Evolutionary conservation across 1,139 yeast species (phyloP), one percentile per base, ranked within the genome.

Genomic region (Pichia sp.): DNA sequence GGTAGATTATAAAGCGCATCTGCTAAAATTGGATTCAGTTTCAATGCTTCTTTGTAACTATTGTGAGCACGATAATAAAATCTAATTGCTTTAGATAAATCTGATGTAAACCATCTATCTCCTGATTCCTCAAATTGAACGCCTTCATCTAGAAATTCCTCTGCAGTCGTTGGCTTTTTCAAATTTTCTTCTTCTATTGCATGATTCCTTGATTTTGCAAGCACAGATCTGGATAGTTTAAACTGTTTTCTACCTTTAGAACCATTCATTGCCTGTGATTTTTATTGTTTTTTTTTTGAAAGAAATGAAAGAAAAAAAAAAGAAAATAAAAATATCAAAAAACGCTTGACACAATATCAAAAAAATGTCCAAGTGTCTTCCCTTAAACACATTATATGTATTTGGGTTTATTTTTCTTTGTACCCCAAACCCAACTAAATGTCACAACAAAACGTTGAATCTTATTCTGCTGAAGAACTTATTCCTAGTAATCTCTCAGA

Each of bases 101-200:
- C 82, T 0, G 81, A 75, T 0, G 77, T 72, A 20, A 74, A 61
- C 82, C 82, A 78, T 47, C 82, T 62, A 55, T 78, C 83, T 0
- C 81, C 83, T 12, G 74, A 72, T 52, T 77, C 82, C 56, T 78
- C 83, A 44, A 73, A 76, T 12, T 62, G 61, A 1, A 76, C 66
- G 0, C 76, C 82, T 48, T 66, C 65, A 39, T 73, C 76, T n/a
- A 75, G 64, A 37, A 56, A 69, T n/a, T 74, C 80, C 25, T 73
- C 77, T 1, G 70, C 67, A 0, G 75, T 70, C 11, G 61, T 54
- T 3, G 74, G 75, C 13, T 54, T 56, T 5, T 23, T 34, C 4
- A 16, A 13, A 4, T 27, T 39, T 22, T 15, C 8, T 16, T 27
- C 30, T 2, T 44, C 27, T 4, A 13, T 9, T 1, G 34, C 41